phyloP scores from a whole-genome alignment of 148 eudicot species.

The Camellia granthamiana region DNA sequence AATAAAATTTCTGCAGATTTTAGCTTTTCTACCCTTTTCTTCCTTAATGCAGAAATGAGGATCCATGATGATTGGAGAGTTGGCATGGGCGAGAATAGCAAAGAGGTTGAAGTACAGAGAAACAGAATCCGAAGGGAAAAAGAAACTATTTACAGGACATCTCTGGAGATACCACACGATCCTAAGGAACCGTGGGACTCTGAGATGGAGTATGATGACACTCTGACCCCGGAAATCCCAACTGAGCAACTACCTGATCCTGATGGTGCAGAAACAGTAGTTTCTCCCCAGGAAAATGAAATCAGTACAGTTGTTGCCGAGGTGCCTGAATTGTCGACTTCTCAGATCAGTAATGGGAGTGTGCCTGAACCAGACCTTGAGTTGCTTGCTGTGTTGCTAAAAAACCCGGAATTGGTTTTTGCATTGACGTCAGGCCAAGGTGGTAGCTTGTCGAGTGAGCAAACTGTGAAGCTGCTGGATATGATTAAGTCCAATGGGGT shows the following conservation, averaged over 20 bases:
- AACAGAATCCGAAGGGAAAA: constrained; percentile 70
- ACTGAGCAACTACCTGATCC: constrained; percentile 70
- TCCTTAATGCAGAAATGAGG: constrained; percentile 57
- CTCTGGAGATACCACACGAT: constrained; percentile 56
- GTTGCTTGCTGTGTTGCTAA: constrained; percentile 76
- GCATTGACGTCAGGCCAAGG: constrained; percentile 81
- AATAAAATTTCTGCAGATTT: background rate
- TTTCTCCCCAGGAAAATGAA: constrained; percentile 7
- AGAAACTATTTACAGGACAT: constrained; percentile 54
- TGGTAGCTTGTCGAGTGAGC: constrained; percentile 55
- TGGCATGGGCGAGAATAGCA: constrained; percentile 67
- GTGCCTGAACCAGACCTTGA: constrained; percentile 72
- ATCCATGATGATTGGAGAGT: constrained; percentile 50
- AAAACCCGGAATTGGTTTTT: constrained; percentile 85
- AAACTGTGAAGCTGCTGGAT: constrained; percentile 79
- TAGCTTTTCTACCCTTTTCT: constrained; percentile 15
- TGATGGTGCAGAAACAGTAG: constrained; percentile 34
- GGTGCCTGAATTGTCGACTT: constrained; percentile 18
- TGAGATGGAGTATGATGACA: constrained; percentile 87
- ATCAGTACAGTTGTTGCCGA: constrained; percentile 14
- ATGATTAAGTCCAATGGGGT: constrained; percentile 66
- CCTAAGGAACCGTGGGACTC: constrained; percentile 94
- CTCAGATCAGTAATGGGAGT: constrained; percentile 21
- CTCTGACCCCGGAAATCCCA: constrained; percentile 73
- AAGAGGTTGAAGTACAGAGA: constrained; percentile 73